These are phyloP conservation scores for Neoboletus subvelutipes DNA, from an alignment of 768 basidiomycete species.

Conservation along the genomic window DNA sequence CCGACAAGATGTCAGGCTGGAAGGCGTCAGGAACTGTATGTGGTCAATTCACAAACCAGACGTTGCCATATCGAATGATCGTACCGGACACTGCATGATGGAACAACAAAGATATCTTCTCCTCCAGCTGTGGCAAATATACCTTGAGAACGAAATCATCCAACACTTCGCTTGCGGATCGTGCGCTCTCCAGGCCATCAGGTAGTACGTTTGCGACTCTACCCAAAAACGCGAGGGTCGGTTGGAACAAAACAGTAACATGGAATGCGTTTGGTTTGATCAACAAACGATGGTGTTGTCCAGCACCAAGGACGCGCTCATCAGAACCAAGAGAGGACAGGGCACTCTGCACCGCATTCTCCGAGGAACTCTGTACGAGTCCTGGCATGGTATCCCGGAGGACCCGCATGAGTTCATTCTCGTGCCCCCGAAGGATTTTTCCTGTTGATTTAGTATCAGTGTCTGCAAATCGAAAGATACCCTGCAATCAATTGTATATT, in stretches of 20 bases:
- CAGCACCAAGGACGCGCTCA: slow-evolving; percentile 68
- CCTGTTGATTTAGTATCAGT: slow-evolving; percentile 74
- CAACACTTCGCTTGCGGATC: slow-evolving; percentile 68
- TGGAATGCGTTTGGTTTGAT: slow-evolving; percentile 93
- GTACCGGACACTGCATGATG: slow-evolving; percentile 80
- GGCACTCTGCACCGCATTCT: slow-evolving; percentile 60
- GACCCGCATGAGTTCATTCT: slow-evolving; percentile 80
- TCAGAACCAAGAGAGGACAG: slow-evolving; percentile 63
- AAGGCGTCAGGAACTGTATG: slow-evolving; percentile 78
- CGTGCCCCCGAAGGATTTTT: slow-evolving; percentile 69
- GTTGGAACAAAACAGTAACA: slow-evolving; percentile 91
- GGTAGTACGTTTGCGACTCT: slow-evolving; percentile 72
- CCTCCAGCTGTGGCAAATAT: slow-evolving; percentile 93
- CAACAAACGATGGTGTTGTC: slow-evolving; percentile 81
- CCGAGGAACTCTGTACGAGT: slow-evolving; percentile 69
- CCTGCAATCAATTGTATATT: slow-evolving; percentile 42
- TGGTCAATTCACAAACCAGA: slow-evolving; percentile 3
- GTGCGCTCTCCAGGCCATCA: slow-evolving; percentile 61
- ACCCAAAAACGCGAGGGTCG: slow-evolving; percentile 82
- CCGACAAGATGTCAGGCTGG: slow-evolving; percentile 72
- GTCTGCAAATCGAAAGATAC: slow-evolving; percentile 88
- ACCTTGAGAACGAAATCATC: slow-evolving; percentile 93
- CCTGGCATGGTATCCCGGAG: slow-evolving; percentile 94
- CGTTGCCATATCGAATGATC: slow-evolving; percentile 10
- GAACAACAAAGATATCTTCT: slow-evolving; percentile 86